Conservation (phyloP, 2,329 filamentous ascomycete species). For the Pseudovirgaria hyperparasitica region DNA sequence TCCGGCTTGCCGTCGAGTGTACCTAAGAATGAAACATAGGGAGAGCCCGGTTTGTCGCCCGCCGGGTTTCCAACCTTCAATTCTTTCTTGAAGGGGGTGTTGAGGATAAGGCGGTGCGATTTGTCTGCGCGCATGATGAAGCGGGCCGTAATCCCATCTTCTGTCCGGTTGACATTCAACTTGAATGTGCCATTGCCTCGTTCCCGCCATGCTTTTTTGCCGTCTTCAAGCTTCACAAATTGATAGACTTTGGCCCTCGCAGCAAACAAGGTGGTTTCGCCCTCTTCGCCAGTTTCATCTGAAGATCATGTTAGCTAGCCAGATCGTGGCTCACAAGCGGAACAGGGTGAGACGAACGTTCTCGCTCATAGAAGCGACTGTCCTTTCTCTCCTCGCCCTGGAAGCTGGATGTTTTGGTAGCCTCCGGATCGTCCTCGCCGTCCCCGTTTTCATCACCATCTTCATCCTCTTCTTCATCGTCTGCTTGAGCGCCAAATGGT, state of each 20-base stretch:
- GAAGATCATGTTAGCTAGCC: conserved; percentile 8
- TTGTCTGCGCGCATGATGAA: conserved; percentile 88
- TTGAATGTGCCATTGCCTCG: conserved; percentile 74
- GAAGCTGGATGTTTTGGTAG: conserved; percentile 5
- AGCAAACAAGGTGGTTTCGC: conserved; percentile 61
- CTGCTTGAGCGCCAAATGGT: conserved; percentile 66
- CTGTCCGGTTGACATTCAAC: conserved; percentile 45
- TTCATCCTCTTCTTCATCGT: conserved; percentile 41
- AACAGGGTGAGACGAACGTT: conserved; percentile 41
- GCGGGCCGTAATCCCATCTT: conserved; percentile 41
- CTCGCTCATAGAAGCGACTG: conserved; percentile 45
- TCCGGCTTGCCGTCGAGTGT: too few species aligned
- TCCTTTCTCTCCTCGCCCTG: conserved; percentile 15
- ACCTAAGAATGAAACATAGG: too few species aligned
- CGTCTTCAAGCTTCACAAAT: conserved; percentile 48
- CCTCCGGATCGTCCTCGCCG: conserved; percentile 29
- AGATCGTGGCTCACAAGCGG: not conserved
- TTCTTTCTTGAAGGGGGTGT: conserved; percentile 65
- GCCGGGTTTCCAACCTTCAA: conserved; percentile 55
- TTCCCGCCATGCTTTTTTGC: conserved; percentile 68
- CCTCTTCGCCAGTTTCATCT: conserved; percentile 83
- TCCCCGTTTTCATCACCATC: conserved; percentile 37
- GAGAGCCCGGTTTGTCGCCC: conserved; percentile 51
- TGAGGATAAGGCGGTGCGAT: conserved; percentile 74
- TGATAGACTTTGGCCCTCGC: conserved; percentile 77